Percentiles rank a stretch among this genome's conserved stretches.
Evolutionary conservation across 352 stramenopile genomes (phyloP).

Genomic region (Pythium aquatile): DNA sequence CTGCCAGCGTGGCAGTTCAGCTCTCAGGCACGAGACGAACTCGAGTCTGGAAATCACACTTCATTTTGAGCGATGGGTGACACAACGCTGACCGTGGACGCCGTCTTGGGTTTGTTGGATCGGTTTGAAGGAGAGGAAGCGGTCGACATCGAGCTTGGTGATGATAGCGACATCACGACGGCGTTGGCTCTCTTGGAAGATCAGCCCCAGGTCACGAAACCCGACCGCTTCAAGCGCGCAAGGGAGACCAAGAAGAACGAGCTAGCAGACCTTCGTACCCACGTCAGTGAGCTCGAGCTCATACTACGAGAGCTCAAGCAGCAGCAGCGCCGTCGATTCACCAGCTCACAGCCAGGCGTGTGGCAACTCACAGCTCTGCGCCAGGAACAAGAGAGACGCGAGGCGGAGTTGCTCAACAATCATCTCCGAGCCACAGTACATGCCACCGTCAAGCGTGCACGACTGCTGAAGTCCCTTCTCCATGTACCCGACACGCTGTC

Average conservation of each 20-base stretch:
- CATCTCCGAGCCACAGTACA: constrained; percentile 7
- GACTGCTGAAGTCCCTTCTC: constrained; percentile 2
- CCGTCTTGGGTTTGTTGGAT: constrained; percentile 12
- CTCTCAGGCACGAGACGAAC: neutral
- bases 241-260: constrained; percentile 20
- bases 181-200: neutral
- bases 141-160: neutral
- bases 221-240: constrained; percentile 16
- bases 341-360: neutral
- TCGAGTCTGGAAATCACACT: too few species aligned
- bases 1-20: neutral
- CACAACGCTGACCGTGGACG: constrained; percentile 8
- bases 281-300: constrained; percentile 3
- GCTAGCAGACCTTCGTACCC: neutral
- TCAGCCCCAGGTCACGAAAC: neutral
- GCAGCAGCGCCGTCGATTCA: neutral
- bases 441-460: constrained; percentile 11
- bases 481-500: neutral
- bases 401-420: constrained; percentile 18
- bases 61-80: neutral
- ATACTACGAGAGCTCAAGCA: constrained; percentile 15
- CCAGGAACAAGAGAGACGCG: constrained; percentile 9
- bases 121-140: constrained; percentile 9
- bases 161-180: neutral
- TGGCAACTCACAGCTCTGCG: constrained; percentile 10